Evolutionary conservation across 2,329 filamentous ascomycete species (phyloP), one percentile per base, ranked within the genome.

Genomic region (Aquanectria penicillioides): DNA sequence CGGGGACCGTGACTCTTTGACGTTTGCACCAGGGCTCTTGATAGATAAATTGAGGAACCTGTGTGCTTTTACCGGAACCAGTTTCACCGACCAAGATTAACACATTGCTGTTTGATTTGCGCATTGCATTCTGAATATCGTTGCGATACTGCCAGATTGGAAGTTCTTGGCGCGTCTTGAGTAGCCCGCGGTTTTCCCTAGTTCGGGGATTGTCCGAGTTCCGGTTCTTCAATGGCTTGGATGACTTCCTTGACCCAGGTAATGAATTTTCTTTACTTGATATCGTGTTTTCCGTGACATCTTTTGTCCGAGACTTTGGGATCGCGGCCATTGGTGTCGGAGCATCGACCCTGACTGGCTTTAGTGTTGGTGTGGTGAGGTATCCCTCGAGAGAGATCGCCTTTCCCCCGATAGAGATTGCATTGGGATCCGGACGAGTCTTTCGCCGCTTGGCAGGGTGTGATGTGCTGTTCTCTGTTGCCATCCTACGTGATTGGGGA

Each of bases 61-160:
- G 95, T 0, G 95, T 99, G 79, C 92, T 96, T 78, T 99, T 99
- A 73, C 95, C 95, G 12, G 92, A 97, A 73, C 95, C 95, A 0
- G 95, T 99, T 75, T 98, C 94, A 78, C 94, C 94, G 3, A 95
- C 90, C 12, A 99, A 80, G 0, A 99, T 83, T 48, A 99, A 84
- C 1, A 97, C 86, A 69, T 96, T 86, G 61, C 86, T 88, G 28
- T 86, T 78, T 13, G 64, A 47, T 5, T 72, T 69, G 11, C 80
- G 80, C 6, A 97, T 77, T 2, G 85, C 81, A 13, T 81, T 71
- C 29, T 87, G 86, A 46, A 97, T 96, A 22, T 89, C 83, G 28
- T 88, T 80, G 43, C 86, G 86, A 63, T 93, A 86, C 4, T 84
- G 78, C 87, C 92, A 97, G 65, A 97, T 94, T 0, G 94, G 94